Percentiles rank a stretch among this genome's conserved stretches.
phyloP scores from a whole-genome alignment of 192 early-diverging fungal species.

The Backusella psychrophila region DNA sequence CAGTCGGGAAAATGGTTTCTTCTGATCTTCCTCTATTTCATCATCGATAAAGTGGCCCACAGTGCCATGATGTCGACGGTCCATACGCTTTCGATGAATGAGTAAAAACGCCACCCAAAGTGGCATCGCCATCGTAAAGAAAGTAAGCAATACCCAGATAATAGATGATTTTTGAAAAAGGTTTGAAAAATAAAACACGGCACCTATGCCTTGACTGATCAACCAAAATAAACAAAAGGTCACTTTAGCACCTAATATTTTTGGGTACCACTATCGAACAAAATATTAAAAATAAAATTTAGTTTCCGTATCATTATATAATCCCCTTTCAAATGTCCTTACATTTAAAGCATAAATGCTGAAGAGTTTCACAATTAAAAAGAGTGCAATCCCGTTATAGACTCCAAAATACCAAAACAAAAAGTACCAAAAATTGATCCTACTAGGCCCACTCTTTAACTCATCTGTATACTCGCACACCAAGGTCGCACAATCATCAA shows the following conservation, averaged over 20 bases:
- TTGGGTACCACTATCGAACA: constrained; percentile 65
- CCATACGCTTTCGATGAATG: constrained; percentile 46
- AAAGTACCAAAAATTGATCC: constrained; percentile 81
- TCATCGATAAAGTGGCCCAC: neutral
- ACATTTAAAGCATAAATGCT: constrained; percentile 70
- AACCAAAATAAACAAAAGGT: constrained; percentile 71
- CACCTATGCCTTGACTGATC: constrained; percentile 54
- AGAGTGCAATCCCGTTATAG: constrained; percentile 71
- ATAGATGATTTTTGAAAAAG: constrained; percentile 54
- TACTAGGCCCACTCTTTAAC: constrained; percentile 20
- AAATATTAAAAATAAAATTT: neutral
- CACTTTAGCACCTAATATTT: constrained; percentile 55
- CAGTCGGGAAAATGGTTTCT: constrained; percentile 4
- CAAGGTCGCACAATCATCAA: constrained; percentile 29
- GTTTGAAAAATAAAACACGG: constrained; percentile 53
- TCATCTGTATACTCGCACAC: constrained; percentile 12
- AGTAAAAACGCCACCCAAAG: constrained; percentile 61
- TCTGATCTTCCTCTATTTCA: neutral
- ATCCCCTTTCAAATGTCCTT: neutral
- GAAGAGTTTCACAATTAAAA: constrained; percentile 76
- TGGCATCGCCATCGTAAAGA: constrained; percentile 73
- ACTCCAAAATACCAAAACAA: constrained; percentile 74
- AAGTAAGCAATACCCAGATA: constrained; percentile 68
- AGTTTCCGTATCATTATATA: neutral
- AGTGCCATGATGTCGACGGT: constrained; percentile 7